Base-by-base conservation (phyloP, 768 basidiomycete species). In the Psilocybe azurescens region DNA sequence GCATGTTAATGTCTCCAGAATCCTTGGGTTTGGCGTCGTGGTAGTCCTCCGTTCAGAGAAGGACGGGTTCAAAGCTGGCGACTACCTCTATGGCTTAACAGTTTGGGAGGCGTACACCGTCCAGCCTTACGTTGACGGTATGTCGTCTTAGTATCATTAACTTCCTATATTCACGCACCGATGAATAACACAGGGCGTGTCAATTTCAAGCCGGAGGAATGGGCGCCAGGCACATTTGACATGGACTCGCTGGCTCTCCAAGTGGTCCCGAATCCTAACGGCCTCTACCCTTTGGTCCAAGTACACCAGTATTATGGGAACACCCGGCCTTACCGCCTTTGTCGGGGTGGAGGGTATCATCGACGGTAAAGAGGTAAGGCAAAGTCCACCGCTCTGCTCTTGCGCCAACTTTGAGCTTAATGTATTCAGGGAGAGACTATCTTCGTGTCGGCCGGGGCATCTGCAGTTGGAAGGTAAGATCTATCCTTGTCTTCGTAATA, bases 11-110 rank as follows among this genome's bases (percentile, higher is more conserved):
- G 6, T 36, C 11, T 39, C 7, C 46, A 79, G 77, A 4, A 30
- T 79, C 6, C 24, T 10, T 3, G 71, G 75, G 24, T 73, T 67
- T 58, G 83, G 79, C 20, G 73, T 84, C 11, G 82, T 77, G 10
- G 73, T 82, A 4, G 81, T 81, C 54, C 32, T 82, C 14, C 78
- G 79, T 36, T 82, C 81, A 0, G 80, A 83, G 38, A 60, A 69
- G 44, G 20, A 67, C n/a, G 61, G 66, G 0, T 69, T 78, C 52
- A 72, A 77, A 56, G 64, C 62, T 5, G 82, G 83, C 7, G 74
- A 78, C 41, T 77, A 84, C 56, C 53, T 86, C 2, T 78, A 77
- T 57, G 81, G 79, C 0, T 4, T 60, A 7, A 49, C 54, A 5
- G 1, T 32, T 72, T 8, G 44, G 76, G 79, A 58, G 47, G 73